Evolutionary conservation across 257 asterid species (phyloP).

Genomic region (Plantago ovata): DNA sequence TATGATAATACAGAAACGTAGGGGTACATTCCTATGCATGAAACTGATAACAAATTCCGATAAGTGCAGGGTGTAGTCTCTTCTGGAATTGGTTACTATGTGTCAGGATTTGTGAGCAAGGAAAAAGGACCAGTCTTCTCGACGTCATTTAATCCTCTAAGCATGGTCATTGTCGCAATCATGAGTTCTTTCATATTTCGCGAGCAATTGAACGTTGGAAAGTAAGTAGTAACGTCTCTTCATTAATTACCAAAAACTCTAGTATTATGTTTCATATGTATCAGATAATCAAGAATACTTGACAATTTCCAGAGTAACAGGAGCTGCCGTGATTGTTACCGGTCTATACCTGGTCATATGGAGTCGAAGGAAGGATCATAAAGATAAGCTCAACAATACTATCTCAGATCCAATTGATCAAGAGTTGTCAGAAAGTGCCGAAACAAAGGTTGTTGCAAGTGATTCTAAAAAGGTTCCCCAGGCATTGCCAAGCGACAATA

Average conservation of each 20-base stretch:
- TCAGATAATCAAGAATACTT: background rate
- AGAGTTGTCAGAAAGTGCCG: background rate
- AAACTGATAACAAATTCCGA: background rate
- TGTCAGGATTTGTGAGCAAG: slow-evolving; percentile 41
- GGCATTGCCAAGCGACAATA: background rate
- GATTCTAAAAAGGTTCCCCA: background rate
- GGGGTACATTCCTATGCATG: no score
- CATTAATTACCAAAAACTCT: background rate
- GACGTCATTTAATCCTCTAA: slow-evolving; percentile 42
- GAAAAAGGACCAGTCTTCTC: slow-evolving; percentile 49
- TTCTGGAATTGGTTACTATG: slow-evolving; percentile 44
- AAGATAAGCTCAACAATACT: background rate
- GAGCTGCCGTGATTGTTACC: slow-evolving; percentile 31
- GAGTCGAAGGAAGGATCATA: slow-evolving; percentile 32
- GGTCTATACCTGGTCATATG: slow-evolving; percentile 44
- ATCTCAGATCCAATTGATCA: background rate
- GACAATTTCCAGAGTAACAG: slow-evolving; percentile 24
- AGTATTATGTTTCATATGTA: background rate
- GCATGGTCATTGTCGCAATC: slow-evolving; percentile 45
- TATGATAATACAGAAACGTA: background rate
- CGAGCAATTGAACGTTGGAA: slow-evolving; percentile 41
- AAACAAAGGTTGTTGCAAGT: background rate
- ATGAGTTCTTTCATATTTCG: slow-evolving; percentile 36
- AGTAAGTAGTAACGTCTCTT: slow-evolving; percentile 21
- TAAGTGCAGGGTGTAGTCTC: slow-evolving; percentile 43